Base-by-base conservation (phyloP, 2,329 filamentous ascomycete genomes). In the Xylariaceae sp. region DNA sequence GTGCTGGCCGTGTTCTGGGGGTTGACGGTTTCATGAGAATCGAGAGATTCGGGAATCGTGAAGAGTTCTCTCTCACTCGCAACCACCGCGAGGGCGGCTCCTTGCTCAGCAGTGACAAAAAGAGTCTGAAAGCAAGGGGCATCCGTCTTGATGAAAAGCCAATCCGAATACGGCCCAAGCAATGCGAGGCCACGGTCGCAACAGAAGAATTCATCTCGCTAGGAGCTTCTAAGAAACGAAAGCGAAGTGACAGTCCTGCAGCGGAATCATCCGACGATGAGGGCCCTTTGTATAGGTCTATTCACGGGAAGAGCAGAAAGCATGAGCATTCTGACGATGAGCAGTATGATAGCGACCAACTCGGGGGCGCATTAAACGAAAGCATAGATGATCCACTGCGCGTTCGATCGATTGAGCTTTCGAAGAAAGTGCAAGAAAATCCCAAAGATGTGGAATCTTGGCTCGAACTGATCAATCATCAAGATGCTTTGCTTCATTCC, bases 391-490 rank as follows among this genome's bases (percentile, higher is more conserved):
- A 80, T 35, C 77, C 80, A 1, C 71, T 82, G 2, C 82, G 77
- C 50, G 75, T 80, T 68, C 81, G 75, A 58, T 85, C 84, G 11
- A 78, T 87, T 0, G 77, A 86, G 55, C 77, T 97, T 6, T 83
- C 82, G 2, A 82, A 81, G 10, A 79, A 73, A 35, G 85, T 91
- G 39, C 85, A 88, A 57, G 78, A 87, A 1, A 73, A 83, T 18
- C 90, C 92, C 0, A 72, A 79, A 4, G 83, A 95, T 67, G 78
- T 89, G 17, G 76, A 85, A 48, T 80, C 85, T 15, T 97, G 93
- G 93, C 73, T 95, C 13, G 80, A 83, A 44, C 78, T 97, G n/a
- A 88, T 93, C 51, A 76, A 85, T 6, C 86, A 96, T 62, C 93
- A 97, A 74, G 85, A 91, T 62, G 72, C 74, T 1, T 77, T 95